Base-by-base conservation (phyloP, 2,329 filamentous ascomycete genomes). In the Rachicladosporium sp. region DNA sequence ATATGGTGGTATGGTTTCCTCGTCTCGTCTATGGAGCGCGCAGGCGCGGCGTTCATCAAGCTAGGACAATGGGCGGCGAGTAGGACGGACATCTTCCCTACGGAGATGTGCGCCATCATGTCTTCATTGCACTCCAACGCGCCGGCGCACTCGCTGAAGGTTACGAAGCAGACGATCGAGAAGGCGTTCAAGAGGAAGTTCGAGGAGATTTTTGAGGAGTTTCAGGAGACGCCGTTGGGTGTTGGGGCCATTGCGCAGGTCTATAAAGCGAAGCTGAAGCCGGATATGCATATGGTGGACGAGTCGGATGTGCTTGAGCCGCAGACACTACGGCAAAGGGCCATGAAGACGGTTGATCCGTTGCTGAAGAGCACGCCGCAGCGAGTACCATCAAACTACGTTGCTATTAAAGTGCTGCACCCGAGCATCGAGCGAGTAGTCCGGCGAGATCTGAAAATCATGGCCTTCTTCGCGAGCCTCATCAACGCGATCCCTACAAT, bases 51-150 rank as follows among this genome's bases (percentile, higher is more conserved):
- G 0, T 98, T 98, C 56, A 98, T 98, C 65, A 98, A 98, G 78
- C 76, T 98, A 39, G 91, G 91, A 10, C 91, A 98, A 78, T 98
- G 91, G 91, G 91, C 91, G 11, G 91, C 91, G 3, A 96, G 91
- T 4, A 74, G 91, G 57, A 84, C 88, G 33, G 91, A 98, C 62
- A 94, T 98, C 56, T 98, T 98, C 57, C 91, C 91, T 2, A 82
- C 74, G 13, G 80, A 95, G 60, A 78, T 98, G 74, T 98, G 91
- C 64, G 75, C 75, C 33, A 78, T 88, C 57, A 91, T 98, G 89
- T 93, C 88, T 1, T 83, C 87, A 45, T 72, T 98, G 34, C 91
- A 98, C 63, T 95, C 91, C 1, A 78, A 96, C 57, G 89, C 91
- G 1, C 88, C 89, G 0, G 88, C 91, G 2, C 91, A 98, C 61